These are phyloP conservation scores for Babesia divergens DNA, from an alignment of 169 alveolate genomes.

Conservation along the genomic window DNA sequence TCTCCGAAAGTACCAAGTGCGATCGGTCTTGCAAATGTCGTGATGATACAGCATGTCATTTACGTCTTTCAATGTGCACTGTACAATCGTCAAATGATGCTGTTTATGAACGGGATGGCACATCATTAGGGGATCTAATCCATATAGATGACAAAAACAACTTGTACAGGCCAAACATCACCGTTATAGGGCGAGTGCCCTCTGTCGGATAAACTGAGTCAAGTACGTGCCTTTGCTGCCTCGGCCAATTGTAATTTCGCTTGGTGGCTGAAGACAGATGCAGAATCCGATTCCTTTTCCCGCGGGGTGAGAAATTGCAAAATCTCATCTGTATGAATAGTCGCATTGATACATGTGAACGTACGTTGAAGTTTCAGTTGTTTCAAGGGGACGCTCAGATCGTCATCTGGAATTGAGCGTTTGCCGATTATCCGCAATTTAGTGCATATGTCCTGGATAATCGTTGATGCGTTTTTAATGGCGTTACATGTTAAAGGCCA, in stretches of 20 bases:
- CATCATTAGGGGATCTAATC: too few relatives aligned
- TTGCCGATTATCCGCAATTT: constrained; percentile 53
- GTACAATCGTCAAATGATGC: not conserved
- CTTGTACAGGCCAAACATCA: too few relatives aligned
- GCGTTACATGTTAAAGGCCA: not conserved
- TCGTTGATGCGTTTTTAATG: not conserved
- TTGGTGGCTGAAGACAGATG: constrained; percentile 66
- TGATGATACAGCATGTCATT: constrained; percentile 69
- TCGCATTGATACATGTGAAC: constrained; percentile 16
- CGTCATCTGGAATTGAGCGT: constrained; percentile 49
- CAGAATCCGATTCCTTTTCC: constrained; percentile 70
- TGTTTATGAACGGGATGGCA: too few relatives aligned
- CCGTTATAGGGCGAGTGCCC: too few relatives aligned
- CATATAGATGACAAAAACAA: too few relatives aligned
- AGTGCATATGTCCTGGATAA: constrained; percentile 38
- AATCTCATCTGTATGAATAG: constrained; percentile 53
- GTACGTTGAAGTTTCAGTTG: constrained; percentile 59
- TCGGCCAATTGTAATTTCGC: constrained; percentile 66
- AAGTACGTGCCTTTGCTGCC: constrained; percentile 31
- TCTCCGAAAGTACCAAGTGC: constrained; percentile 75
- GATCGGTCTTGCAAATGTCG: constrained; percentile 72
- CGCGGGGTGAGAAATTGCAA: constrained; percentile 65
- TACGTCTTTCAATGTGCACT: constrained; percentile 65
- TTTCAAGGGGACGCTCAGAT: constrained; percentile 42
- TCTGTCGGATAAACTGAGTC: not conserved